Conservation (phyloP, 2,329 filamentous ascomycete species). For the Xylaria sp. region DNA sequence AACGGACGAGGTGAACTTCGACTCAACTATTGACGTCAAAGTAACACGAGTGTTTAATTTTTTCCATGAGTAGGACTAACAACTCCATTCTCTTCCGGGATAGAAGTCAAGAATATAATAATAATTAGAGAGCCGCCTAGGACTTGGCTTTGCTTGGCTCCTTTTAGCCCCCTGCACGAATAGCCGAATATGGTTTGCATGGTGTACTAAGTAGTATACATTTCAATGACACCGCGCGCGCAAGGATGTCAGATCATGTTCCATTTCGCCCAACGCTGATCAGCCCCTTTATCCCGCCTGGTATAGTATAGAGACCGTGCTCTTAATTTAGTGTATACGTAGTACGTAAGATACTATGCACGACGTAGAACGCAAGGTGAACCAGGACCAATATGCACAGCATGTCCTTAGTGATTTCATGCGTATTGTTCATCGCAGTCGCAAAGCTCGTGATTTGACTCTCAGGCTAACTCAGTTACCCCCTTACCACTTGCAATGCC, state of each 20-base stretch:
- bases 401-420: too few species aligned
- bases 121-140: not conserved
- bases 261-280: not conserved
- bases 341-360: not conserved
- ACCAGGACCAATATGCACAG: not conserved
- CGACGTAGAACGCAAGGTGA: not conserved
- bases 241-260: constrained; percentile 4
- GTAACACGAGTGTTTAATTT: not conserved
- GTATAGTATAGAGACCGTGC: not conserved
- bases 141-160: constrained; percentile 22
- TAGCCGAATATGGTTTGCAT: constrained; percentile 5
- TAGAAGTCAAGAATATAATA: not conserved
- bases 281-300: constrained; percentile 10
- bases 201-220: not conserved
- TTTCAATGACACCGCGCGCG: not conserved
- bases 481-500: not conserved
- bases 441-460: not conserved
- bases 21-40: not conserved
- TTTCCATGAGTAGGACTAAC: not conserved
- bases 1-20: not conserved
- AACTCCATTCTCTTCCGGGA: not conserved
- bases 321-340: not conserved
- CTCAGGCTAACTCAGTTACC: not conserved
- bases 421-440: not conserved
- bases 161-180: constrained; percentile 8